Percentiles rank a stretch among this genome's conserved stretches.
Conservation (phyloP, 108 stramenopile species). For the Skeletonema grethae region DNA sequence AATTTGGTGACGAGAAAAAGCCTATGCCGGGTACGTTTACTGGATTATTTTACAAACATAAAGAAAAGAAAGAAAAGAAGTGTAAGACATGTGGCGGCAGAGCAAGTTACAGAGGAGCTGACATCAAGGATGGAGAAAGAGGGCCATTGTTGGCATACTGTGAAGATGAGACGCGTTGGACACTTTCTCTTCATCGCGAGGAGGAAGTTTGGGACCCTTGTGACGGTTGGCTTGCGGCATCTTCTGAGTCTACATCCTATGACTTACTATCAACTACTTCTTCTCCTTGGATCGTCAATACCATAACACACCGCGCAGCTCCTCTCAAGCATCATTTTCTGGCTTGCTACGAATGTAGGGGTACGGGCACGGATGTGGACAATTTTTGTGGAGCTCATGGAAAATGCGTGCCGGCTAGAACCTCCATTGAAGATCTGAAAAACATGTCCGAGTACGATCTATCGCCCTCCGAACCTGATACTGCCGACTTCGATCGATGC, state of each 20-base stretch:
- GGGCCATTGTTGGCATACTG: neutral
- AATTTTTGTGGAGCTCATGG: neutral
- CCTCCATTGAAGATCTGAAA: too few species aligned
- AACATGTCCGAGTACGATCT: too few species aligned
- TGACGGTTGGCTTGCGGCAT: neutral
- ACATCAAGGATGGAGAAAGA: neutral
- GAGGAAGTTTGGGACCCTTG: neutral
- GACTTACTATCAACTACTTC: neutral
- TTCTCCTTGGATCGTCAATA: neutral
- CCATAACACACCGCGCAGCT: neutral
- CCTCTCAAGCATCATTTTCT: neutral
- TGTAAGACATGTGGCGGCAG: neutral
- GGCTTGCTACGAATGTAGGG: neutral
- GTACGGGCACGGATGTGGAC: neutral
- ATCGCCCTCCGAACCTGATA: too few species aligned
- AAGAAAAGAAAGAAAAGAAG: neutral
- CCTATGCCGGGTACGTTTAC: slow-evolving; percentile 20
- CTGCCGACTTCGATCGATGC: too few species aligned
- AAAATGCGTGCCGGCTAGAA: neutral
- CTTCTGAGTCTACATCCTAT: neutral
- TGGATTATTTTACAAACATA: slow-evolving; percentile 11
- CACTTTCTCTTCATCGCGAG: neutral
- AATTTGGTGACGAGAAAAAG: slow-evolving; percentile 30
- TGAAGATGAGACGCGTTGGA: neutral
- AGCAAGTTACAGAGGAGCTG: neutral